Evolutionary conservation across 768 basidiomycete genomes (phyloP), one percentile per base, ranked within the genome.

Genomic region (Crepidotus variabilis): DNA sequence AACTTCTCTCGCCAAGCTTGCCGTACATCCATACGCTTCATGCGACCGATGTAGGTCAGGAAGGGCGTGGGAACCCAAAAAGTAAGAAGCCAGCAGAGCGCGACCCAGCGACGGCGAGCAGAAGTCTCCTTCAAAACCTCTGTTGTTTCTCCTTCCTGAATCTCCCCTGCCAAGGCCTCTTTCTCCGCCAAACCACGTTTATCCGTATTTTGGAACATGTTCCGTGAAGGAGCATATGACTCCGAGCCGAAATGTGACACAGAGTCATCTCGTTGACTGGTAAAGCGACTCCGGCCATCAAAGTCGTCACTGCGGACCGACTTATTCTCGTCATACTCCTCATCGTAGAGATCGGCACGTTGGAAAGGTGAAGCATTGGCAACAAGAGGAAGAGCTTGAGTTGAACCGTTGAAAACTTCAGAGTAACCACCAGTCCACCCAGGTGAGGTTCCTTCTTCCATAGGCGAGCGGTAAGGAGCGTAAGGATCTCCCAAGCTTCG

Each of bases 1-100:
- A 98, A 78, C 71, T 99, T 98, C 73, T 98, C 97, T 57, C 96
- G 78, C 97, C 97, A 99, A 1, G 97, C 97, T 70, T 98, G 94
- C 22, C 90, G 84, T 21, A 99, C 80, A 64, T 99, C 97, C 60
- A 88, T 70, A 6, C 96, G 88, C 74, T 98, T 97, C 94, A 98
- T 97, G 24, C 92, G 80, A 1, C 96, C 94, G 53, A 92, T 59
- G 67, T 81, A 85, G 9, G 71, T 77, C 45, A 99, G 73, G 51
- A 86, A 70, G 2, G 79, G 79, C 11, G 80, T 85, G 0, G 96
- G 97, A 5, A 94, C 72, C 92, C 93, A 98, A 77, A 82, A 99
- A 1, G 97, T 99, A 51, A 98, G 75, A 14, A 91, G 67, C 89
- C 92, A 93, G 62, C 90, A 92, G 0, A 98, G 71, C 16, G 80